phyloP scores from a whole-genome alignment of 306 rosid species.

The Gynostemma pentaphyllum region DNA sequence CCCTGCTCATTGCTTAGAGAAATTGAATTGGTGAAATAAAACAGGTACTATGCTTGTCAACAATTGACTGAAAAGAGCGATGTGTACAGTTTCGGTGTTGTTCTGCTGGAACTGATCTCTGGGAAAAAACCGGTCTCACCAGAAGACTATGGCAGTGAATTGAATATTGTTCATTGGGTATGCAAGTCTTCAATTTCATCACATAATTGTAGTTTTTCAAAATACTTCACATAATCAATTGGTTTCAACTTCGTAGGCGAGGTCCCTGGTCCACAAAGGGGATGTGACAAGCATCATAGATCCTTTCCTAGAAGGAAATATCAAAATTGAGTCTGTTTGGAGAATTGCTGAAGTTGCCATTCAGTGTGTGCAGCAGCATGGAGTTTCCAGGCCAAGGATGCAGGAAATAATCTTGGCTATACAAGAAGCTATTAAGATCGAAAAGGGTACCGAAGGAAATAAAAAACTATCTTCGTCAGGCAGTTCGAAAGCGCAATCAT shows the following conservation, averaged over 20 bases:
- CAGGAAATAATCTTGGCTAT: slow-evolving; percentile 85
- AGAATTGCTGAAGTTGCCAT: slow-evolving; percentile 78
- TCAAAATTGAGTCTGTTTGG: slow-evolving; percentile 75
- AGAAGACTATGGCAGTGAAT: slow-evolving; percentile 77
- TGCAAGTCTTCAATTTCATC: slow-evolving; percentile 1
- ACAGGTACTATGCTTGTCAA: slow-evolving; percentile 87
- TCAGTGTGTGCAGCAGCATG: slow-evolving; percentile 81
- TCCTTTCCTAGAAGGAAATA: slow-evolving; percentile 45
- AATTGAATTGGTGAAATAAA: not conserved
- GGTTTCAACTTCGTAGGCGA: slow-evolving; percentile 52
- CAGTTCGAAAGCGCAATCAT: slow-evolving; percentile 48
- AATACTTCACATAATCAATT: not conserved
- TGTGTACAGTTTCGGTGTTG: slow-evolving; percentile 92
- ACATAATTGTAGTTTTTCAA: not conserved
- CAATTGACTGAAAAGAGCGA: slow-evolving; percentile 94
- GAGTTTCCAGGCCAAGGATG: slow-evolving; percentile 84
- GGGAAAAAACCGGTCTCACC: slow-evolving; percentile 78
- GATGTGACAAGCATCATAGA: slow-evolving; percentile 76
- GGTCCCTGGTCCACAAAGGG: slow-evolving; percentile 61
- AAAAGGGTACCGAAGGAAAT: slow-evolving; percentile 36
- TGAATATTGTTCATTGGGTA: slow-evolving; percentile 97
- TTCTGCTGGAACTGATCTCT: slow-evolving; percentile 74
- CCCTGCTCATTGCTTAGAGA: not conserved
- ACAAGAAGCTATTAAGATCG: slow-evolving; percentile 76
- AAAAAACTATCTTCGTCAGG: slow-evolving; percentile 40